Conservation (phyloP, 352 stramenopile species). For the Globisporangium cystogenes region DNA sequence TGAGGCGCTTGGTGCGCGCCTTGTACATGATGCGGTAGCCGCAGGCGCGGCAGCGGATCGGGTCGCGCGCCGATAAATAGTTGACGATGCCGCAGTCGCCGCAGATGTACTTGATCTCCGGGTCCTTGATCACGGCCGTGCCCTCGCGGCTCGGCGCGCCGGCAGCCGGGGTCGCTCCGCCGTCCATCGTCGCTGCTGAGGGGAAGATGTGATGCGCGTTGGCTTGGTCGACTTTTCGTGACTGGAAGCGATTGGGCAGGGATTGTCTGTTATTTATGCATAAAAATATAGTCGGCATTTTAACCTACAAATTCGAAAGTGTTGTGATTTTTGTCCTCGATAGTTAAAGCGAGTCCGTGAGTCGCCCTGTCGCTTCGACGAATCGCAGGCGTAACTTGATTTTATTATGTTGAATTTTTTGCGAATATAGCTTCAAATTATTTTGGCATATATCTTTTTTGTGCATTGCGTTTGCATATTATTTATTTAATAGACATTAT, state of each 20-base stretch:
- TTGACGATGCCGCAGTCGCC: slow-evolving; percentile 95
- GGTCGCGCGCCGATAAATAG: slow-evolving; percentile 93
- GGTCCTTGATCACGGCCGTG: slow-evolving; percentile 71
- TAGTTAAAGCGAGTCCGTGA: no score
- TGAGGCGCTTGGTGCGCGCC: slow-evolving; percentile 93
- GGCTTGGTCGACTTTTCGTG: slow-evolving; percentile 1
- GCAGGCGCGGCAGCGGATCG: slow-evolving; percentile 94
- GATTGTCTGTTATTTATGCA: no score
- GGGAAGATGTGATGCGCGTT: background rate
- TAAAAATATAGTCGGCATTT: no score
- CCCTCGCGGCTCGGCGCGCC: slow-evolving; percentile 39
- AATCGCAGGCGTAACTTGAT: no score
- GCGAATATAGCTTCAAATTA: no score
- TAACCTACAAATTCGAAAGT: no score
- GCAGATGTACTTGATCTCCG: slow-evolving; percentile 96
- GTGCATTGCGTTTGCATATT: no score
- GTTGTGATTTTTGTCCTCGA: no score
- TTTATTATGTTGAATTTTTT: no score
- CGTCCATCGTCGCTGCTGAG: slow-evolving; percentile 51
- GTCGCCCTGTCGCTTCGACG: no score
- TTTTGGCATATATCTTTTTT: no score
- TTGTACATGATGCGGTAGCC: slow-evolving; percentile 99
- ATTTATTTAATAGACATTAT: no score
- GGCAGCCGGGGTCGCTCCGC: slow-evolving; percentile 68
- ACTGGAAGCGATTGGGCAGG: background rate